Evolutionary conservation across 805 yeast genomes (phyloP).

Genomic region (Wickerhamiella domercqiae): DNA sequence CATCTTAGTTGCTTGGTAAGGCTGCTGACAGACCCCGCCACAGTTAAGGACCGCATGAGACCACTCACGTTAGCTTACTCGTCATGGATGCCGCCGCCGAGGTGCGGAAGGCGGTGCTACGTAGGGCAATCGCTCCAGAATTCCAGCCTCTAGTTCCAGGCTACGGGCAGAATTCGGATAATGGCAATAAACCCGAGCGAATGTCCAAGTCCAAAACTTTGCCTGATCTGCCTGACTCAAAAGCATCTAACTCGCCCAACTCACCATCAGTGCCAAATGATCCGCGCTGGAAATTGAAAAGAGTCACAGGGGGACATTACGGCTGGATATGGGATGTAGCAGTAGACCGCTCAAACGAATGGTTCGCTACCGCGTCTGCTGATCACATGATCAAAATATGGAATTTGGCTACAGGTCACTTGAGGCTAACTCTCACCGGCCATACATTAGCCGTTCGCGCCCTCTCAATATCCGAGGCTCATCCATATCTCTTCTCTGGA

Average conservation of each 20-base stretch:
- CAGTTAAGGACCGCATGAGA: too few relatives aligned
- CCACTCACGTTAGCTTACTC: too few relatives aligned
- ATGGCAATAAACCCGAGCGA: too few relatives aligned
- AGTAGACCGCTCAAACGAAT: slow-evolving; percentile 74
- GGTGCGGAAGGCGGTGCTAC: neutral
- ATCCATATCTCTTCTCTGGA: slow-evolving; percentile 80
- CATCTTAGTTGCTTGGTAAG: too few relatives aligned
- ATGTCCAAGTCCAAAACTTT: too few relatives aligned
- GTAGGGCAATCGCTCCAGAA: neutral
- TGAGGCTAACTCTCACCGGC: slow-evolving; percentile 70
- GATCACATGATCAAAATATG: slow-evolving; percentile 84
- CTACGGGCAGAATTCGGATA: too few relatives aligned
- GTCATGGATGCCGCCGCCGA: neutral
- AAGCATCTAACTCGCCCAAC: too few relatives aligned
- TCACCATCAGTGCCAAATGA: too few relatives aligned
- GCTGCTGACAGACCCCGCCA: too few relatives aligned
- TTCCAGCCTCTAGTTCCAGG: neutral
- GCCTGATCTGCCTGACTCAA: too few relatives aligned
- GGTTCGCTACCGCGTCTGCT: slow-evolving; percentile 84
- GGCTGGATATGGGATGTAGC: slow-evolving; percentile 85
- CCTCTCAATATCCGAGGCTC: slow-evolving; percentile 51
- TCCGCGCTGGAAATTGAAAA: neutral
- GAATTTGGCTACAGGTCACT: slow-evolving; percentile 61
- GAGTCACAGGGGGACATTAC: slow-evolving; percentile 68
- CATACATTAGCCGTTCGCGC: slow-evolving; percentile 83